These are phyloP conservation scores for Leishmania tropica DNA, from an alignment of 208 protist genomes.

Conservation along the genomic window DNA sequence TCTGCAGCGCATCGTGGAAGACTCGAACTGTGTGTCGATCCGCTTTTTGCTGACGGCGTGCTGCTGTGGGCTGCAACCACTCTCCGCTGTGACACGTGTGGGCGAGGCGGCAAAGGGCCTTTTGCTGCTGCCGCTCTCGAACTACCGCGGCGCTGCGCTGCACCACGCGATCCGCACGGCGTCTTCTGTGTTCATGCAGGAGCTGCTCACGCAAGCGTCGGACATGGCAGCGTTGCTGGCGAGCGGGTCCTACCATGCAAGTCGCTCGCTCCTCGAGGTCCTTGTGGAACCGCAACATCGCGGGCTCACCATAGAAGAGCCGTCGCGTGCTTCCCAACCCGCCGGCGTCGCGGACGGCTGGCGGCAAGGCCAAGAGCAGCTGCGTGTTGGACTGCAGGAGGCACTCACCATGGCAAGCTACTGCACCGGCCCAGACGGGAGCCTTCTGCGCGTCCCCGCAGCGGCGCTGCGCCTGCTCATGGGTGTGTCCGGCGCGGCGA, in stretches of 20 bases:
- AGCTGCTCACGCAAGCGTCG: slow-evolving; percentile 37
- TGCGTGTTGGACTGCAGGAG: slow-evolving; percentile 31
- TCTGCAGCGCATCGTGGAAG: slow-evolving; percentile 36
- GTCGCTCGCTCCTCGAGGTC: slow-evolving; percentile 30
- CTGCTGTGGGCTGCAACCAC: slow-evolving; percentile 60
- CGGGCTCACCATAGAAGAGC: slow-evolving; percentile 15
- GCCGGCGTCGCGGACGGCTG: slow-evolving; percentile 25
- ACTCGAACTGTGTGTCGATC: slow-evolving; percentile 37
- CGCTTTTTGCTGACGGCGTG: slow-evolving; percentile 46
- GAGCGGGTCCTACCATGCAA: slow-evolving; percentile 36
- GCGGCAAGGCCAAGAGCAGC: slow-evolving; percentile 33
- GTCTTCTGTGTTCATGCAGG: slow-evolving; percentile 34
- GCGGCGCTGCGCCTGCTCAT: slow-evolving; percentile 40
- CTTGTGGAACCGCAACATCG: slow-evolving; percentile 15
- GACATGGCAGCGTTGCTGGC: slow-evolving; percentile 33
- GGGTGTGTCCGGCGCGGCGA: slow-evolving; percentile 40
- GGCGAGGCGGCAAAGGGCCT: slow-evolving; percentile 45
- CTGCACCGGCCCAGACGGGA: slow-evolving; percentile 31
- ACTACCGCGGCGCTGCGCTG: slow-evolving; percentile 34
- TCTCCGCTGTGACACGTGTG: slow-evolving; percentile 51
- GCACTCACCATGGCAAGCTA: slow-evolving; percentile 32
- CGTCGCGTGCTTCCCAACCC: slow-evolving; percentile 29
- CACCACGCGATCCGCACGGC: slow-evolving; percentile 40
- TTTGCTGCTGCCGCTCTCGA: slow-evolving; percentile 50
- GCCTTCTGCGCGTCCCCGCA: slow-evolving; percentile 33